These are phyloP conservation scores for Neonectria ditissima DNA, from an alignment of 2,329 filamentous ascomycete genomes.

Conservation along the genomic window DNA sequence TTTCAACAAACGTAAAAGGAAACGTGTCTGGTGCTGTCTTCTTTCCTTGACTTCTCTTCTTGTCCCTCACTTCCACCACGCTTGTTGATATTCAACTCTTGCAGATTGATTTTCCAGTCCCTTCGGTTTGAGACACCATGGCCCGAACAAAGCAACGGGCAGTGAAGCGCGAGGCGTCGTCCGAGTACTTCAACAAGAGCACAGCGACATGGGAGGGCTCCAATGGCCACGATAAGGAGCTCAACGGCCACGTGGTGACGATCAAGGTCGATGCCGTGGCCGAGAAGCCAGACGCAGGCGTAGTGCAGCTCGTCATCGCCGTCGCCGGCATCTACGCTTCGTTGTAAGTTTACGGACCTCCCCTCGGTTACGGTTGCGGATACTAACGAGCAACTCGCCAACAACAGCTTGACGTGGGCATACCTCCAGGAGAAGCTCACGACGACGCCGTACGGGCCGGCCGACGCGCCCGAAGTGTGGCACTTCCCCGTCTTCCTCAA, in stretches of 20 bases:
- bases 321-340: conserved; percentile 97
- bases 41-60: conserved; percentile 27
- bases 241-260: conserved; percentile 43
- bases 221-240: conserved; percentile 45
- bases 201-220: conserved; percentile 52
- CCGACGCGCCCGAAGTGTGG: conserved; percentile 78
- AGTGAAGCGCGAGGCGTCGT: conserved; percentile 73
- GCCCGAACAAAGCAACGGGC: conserved; percentile 79
- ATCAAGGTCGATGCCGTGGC: conserved; percentile 43
- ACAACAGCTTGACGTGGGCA: conserved; percentile 86
- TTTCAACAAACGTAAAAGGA: conserved; percentile 25
- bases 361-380: background rate
- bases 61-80: conserved; percentile 22
- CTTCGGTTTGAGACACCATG: conserved; percentile 59
- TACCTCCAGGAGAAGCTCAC: conserved; percentile 98
- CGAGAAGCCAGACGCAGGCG: conserved; percentile 66
- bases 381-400: conserved; percentile 8
- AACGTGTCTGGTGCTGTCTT: conserved; percentile 15
- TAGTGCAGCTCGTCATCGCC: conserved; percentile 83
- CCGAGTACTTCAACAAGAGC: conserved; percentile 70
- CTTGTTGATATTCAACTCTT: background rate
- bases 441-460: conserved; percentile 84
- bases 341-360: conserved; percentile 75
- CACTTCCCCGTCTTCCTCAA: conserved; percentile 96
- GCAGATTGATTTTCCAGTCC: conserved; percentile 10